A percentile compares a stretch with the other conserved stretches of the same genome.
Evolutionary conservation across 495 filamentous ascomycete species (phyloP).

Genomic region (Penicillium desertorum): DNA sequence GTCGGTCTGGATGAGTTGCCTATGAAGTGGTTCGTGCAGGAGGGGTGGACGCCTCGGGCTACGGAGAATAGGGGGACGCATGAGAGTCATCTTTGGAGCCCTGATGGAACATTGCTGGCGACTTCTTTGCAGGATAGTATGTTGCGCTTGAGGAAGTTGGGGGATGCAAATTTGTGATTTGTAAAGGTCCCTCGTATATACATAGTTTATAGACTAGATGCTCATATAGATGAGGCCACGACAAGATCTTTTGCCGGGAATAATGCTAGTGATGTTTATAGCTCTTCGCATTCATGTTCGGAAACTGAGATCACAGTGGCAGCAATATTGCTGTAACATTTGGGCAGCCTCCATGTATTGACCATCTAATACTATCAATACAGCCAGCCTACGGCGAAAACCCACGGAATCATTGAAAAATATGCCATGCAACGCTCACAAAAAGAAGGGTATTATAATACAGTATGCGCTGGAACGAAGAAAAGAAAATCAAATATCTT

Average conservation of each 20-base stretch:
- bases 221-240: neutral
- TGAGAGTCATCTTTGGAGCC: constrained; percentile 64
- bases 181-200: constrained; percentile 1
- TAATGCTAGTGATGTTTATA: neutral
- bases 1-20: constrained; percentile 21
- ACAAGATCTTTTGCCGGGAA: neutral
- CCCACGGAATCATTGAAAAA: neutral
- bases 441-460: constrained; percentile 11
- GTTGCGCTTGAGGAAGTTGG: constrained; percentile 29
- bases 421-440: neutral
- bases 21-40: constrained; percentile 68
- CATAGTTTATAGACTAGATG: neutral
- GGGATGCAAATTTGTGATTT: constrained; percentile 29
- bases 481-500: constrained; percentile 45
- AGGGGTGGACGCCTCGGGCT: constrained; percentile 57
- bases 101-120: constrained; percentile 59
- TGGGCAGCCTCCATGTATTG: neutral
- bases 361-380: neutral
- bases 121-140: constrained; percentile 65
- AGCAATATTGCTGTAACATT: neutral
- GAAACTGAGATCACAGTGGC: neutral
- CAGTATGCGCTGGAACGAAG: neutral
- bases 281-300: neutral
- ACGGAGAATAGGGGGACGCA: constrained; percentile 58
- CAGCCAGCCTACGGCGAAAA: neutral